These are phyloP conservation scores for Colletotrichum tanaceti DNA, from an alignment of 2,329 filamentous ascomycete genomes.

Conservation along the genomic window DNA sequence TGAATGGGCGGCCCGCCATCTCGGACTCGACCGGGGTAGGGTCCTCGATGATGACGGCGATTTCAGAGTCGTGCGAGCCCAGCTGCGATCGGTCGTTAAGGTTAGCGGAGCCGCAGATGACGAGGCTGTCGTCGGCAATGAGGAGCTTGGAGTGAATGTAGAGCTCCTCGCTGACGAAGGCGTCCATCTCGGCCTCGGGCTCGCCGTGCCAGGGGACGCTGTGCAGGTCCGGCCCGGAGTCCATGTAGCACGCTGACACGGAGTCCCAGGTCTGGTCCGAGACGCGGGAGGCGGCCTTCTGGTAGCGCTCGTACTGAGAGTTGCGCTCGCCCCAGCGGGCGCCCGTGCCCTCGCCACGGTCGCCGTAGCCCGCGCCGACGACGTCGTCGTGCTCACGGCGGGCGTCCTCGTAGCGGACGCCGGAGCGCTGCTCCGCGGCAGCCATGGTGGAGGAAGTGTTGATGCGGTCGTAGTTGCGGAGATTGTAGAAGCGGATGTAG, in stretches of 20 bases:
- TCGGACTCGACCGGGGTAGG: slow-evolving; percentile 73
- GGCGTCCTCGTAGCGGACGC: slow-evolving; percentile 76
- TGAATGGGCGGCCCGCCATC: slow-evolving; percentile 80
- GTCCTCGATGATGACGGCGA: slow-evolving; percentile 90
- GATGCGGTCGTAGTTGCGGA: slow-evolving; percentile 86
- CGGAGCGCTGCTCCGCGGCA: slow-evolving; percentile 69
- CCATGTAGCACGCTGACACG: slow-evolving; percentile 86
- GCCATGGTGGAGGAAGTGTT: slow-evolving; percentile 74
- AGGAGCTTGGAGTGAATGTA: slow-evolving; percentile 76
- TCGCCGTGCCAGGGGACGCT: slow-evolving; percentile 65
- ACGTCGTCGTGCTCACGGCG: slow-evolving; percentile 72
- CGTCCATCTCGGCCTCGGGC: slow-evolving; percentile 67
- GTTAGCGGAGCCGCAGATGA: slow-evolving; percentile 80
- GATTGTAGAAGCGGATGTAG: slow-evolving; percentile 87
- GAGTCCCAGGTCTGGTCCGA: slow-evolving; percentile 75
- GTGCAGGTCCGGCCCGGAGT: slow-evolving; percentile 76
- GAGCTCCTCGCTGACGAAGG: slow-evolving; percentile 72
- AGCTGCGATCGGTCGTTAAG: slow-evolving; percentile 78
- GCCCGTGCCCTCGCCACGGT: slow-evolving; percentile 49
- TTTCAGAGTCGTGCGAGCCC: slow-evolving; percentile 86
- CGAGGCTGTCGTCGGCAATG: slow-evolving; percentile 84
- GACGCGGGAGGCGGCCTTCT: slow-evolving; percentile 71
- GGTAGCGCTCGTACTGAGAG: slow-evolving; percentile 75
- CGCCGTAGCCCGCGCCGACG: slow-evolving; percentile 60
- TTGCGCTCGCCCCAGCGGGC: slow-evolving; percentile 47